Evolutionary conservation across 306 rosid genomes (phyloP).

Genomic region (Oxytropis ochrocephala): DNA sequence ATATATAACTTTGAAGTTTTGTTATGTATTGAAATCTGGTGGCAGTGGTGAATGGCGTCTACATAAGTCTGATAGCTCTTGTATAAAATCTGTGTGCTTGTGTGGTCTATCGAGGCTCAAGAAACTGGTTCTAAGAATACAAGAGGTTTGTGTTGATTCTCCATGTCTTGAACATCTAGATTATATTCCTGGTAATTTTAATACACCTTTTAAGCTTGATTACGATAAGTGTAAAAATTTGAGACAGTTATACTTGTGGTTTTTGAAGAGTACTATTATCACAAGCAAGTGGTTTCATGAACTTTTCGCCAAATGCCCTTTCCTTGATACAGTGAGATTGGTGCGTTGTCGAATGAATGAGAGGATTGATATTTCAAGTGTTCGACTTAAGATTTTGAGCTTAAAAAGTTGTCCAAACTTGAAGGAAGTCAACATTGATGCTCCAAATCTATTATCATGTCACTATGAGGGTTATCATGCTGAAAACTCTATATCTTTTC

Average conservation of each 20-base stretch:
- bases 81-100: neutral
- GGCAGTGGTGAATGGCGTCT: neutral
- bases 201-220: neutral
- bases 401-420: neutral
- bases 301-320: neutral
- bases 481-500: conserved; percentile 8
- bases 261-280: neutral
- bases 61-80: neutral
- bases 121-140: neutral
- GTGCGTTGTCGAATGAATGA: conserved; percentile 7
- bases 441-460: conserved; percentile 12
- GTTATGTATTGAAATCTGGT: neutral
- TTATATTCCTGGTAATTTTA: neutral
- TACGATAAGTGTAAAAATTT: neutral
- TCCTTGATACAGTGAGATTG: conserved; percentile 22
- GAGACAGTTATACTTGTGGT: neutral
- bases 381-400: conserved; percentile 6
- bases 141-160: conserved; percentile 2
- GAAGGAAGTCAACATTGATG: conserved; percentile 5
- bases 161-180: neutral
- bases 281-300: conserved; percentile 15
- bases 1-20: neutral
- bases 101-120: conserved; percentile 6
- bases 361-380: conserved; percentile 17
- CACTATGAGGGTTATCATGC: neutral